Conservation (phyloP, 306 rosid genomes). For the Pterocarpus santalinus region DNA sequence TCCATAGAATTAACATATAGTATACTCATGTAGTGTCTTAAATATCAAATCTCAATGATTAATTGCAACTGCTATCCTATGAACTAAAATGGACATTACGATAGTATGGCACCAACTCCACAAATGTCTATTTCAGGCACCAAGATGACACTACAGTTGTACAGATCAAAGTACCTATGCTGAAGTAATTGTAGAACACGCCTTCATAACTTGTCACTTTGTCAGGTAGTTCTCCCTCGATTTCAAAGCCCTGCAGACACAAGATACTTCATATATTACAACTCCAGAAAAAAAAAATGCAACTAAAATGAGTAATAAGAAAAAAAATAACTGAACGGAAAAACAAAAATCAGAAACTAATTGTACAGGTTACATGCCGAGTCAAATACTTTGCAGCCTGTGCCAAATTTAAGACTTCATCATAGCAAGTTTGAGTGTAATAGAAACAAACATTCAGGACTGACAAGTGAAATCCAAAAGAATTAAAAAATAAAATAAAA, state of each 20-base stretch:
- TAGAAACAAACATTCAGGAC: slow-evolving; percentile 31
- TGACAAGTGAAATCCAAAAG: slow-evolving; percentile 15
- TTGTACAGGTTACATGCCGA: slow-evolving; percentile 21
- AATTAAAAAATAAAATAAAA: not conserved
- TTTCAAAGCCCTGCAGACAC: slow-evolving; percentile 73
- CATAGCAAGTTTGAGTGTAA: slow-evolving; percentile 19
- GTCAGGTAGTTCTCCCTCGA: slow-evolving; percentile 76
- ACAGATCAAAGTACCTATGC: slow-evolving; percentile 74
- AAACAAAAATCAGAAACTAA: not conserved
- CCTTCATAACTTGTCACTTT: slow-evolving; percentile 76
- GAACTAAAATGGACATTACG: slow-evolving; percentile 33
- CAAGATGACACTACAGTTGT: slow-evolving; percentile 26
- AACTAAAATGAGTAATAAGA: slow-evolving; percentile 2
- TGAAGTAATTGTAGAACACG: slow-evolving; percentile 94
- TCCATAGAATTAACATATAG: slow-evolving; percentile 28
- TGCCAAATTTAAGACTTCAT: slow-evolving; percentile 39
- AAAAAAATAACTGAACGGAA: slow-evolving; percentile 2
- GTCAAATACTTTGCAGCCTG: slow-evolving; percentile 31
- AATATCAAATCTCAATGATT: slow-evolving; percentile 26
- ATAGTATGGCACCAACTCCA: slow-evolving; percentile 19
- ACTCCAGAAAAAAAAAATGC: not conserved
- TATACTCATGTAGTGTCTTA: slow-evolving; percentile 35
- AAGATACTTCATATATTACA: slow-evolving; percentile 40
- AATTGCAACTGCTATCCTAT: slow-evolving; percentile 13
- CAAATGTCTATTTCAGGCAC: slow-evolving; percentile 18